These are phyloP conservation scores for Emergomyces pasteurianus DNA, from an alignment of 2,329 filamentous ascomycete genomes.

Conservation along the genomic window DNA sequence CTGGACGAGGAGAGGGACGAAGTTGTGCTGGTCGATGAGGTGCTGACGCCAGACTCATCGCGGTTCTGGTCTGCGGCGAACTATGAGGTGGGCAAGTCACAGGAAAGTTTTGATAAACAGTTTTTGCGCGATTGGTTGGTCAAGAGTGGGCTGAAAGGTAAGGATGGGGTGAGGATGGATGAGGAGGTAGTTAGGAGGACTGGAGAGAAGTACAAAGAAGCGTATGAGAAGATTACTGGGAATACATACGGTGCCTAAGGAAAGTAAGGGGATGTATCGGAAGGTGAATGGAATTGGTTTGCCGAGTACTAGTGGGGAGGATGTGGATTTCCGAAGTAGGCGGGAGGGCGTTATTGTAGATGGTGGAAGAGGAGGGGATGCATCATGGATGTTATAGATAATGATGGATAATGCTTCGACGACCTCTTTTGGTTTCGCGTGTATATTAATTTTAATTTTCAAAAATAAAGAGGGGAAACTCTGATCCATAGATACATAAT, in stretches of 20 bases:
- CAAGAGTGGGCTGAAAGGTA: slow-evolving; percentile 59
- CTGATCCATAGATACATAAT: not conserved
- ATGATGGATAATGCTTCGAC: not conserved
- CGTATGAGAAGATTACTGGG: slow-evolving; percentile 58
- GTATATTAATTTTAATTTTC: not conserved
- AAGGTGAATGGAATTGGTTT: slow-evolving; percentile 64
- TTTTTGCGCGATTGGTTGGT: slow-evolving; percentile 73
- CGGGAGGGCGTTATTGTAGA: not conserved
- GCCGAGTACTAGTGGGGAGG: slow-evolving; percentile 25
- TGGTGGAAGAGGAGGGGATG: not conserved
- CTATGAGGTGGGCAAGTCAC: slow-evolving; percentile 61
- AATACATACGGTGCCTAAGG: slow-evolving; percentile 41
- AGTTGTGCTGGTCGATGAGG: slow-evolving; percentile 70
- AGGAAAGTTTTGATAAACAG: slow-evolving; percentile 85
- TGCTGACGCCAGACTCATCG: slow-evolving; percentile 71
- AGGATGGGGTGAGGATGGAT: slow-evolving; percentile 60
- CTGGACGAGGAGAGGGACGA: slow-evolving; percentile 52
- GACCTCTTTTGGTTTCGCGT: not conserved
- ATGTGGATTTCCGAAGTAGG: not conserved
- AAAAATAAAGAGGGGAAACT: not conserved
- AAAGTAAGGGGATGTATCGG: slow-evolving; percentile 59
- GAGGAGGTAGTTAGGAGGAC: slow-evolving; percentile 59
- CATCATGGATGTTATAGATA: not conserved
- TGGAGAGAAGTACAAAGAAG: slow-evolving; percentile 61
- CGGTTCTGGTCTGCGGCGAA: slow-evolving; percentile 72